These are phyloP conservation scores for Lathyrus oleraceus DNA, from an alignment of 306 rosid species.

Conservation along the genomic window DNA sequence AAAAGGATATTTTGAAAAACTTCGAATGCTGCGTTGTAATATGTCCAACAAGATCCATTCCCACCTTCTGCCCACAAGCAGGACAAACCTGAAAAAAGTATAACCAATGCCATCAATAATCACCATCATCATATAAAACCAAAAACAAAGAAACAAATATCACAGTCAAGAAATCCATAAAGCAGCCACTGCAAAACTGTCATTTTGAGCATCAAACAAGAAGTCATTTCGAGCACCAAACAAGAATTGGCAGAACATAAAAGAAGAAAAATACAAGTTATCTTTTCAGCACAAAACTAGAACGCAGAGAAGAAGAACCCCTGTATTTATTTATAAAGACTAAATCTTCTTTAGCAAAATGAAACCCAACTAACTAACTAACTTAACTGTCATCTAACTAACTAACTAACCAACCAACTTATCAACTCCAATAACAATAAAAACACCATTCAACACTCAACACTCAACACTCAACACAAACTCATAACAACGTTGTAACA, in stretches of 20 bases:
- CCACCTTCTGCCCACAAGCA: constrained; percentile 67
- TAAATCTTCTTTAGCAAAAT: background rate
- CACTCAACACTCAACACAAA: background rate
- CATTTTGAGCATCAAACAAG: background rate
- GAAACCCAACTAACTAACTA: constrained; percentile 1
- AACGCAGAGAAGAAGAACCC: background rate
- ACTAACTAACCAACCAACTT: background rate
- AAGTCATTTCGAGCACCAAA: background rate
- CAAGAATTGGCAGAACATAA: background rate
- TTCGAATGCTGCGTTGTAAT: constrained; percentile 76
- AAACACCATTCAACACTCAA: background rate
- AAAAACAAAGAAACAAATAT: background rate
- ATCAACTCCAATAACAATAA: background rate
- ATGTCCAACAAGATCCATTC: constrained; percentile 74
- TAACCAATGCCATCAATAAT: constrained; percentile 4
- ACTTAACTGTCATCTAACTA: background rate
- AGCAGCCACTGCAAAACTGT: background rate
- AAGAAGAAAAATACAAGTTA: background rate
- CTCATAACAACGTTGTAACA: background rate
- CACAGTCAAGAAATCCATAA: background rate
- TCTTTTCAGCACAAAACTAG: constrained; percentile 2
- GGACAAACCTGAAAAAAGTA: constrained; percentile 74
- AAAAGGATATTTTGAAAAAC: constrained; percentile 82
- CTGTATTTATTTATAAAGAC: background rate
- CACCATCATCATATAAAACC: constrained; percentile 16